Base-by-base conservation (phyloP, 2,329 filamentous ascomycete genomes). In the Penicillium sp. region DNA sequence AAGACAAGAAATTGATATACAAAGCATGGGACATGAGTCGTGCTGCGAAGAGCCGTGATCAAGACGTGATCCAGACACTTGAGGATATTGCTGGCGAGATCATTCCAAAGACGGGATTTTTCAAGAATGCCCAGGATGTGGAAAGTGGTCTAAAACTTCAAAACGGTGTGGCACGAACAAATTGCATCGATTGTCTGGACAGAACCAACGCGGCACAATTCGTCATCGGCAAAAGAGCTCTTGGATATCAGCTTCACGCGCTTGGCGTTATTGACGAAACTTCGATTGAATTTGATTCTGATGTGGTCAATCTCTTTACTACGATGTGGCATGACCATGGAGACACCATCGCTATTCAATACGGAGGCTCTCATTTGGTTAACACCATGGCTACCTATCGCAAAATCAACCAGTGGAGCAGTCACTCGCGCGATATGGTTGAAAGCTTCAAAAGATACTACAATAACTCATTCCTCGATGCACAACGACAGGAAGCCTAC, bases 341-440 rank as follows among this genome's bases (percentile, higher is more conserved):
- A 48, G 93, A 98, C 67, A 96, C 90, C 4, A 97, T 98, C 61
- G 93, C 93, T 1, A 86, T 97, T 46, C 93, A 98, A 66, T 98
- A 98, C 60, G 93, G 93, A 48, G 93, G 93, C 8, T 97, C 90
- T 2, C 93, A 98, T 68, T 79, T 98, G 0, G 93, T 98, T 60
- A 98, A 98, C 66, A 98, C 93, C 0, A 97, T 98, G 90, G 90
- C 95, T 56, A 98, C 93, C 4, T 98, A 98, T 67, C 86, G 93
- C 48, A 97, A 97, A 71, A 95, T 96, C 66, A 97, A 97, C 58
- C 91, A 97, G 66, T 98, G 93, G 93, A 95, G 90, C 25, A 95
- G 89, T 60, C 90, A 95, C 67, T 96, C 91, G 2, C 81, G 93
- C 57, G 93, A 98, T 67, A 97, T 98, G 91, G 90, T 98, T 24